Base-by-base conservation (phyloP, 2,329 filamentous ascomycete genomes). In the Pseudonectria buxi region DNA sequence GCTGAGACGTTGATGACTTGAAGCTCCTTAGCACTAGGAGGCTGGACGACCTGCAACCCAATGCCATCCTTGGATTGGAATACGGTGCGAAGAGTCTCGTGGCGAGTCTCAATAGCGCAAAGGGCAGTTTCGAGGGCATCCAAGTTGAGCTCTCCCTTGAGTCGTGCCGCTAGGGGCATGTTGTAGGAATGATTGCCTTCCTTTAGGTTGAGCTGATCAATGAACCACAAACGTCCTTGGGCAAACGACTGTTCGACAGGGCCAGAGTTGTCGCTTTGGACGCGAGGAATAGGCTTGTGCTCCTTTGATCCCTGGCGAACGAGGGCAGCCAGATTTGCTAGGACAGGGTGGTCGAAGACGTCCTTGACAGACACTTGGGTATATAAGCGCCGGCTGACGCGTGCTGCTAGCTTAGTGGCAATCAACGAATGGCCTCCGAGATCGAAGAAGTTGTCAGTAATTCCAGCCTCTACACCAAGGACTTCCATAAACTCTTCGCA, bases 371-470 rank as follows among this genome's bases (percentile, higher is more conserved):
- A 10, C 28, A 30, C 12, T 18, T 22, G 10, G 6, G 22, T 16
- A 10, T 18, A 14, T 4, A 18, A 12, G 5, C 12, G 15, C 14
- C 15, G 15, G 7, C 14, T 18, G 14, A 30, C 22, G 9, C 18
- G 18, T 10, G 15, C 22, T 10, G 48, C 45, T 2, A 47, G 30
- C 18, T 37, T 44, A 26, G 50, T 50, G 6, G 47, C 44, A 2
- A 26, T 32, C 11, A 50, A 36, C 2, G 50, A 53, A 26, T 53
- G 46, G 3, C 50, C 50, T 3, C 50, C 50, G 2, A 53, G 39
- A 6, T 31, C 33, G 31, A 53, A 51, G 33, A 53, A 53, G 28
- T 41, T 41, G 32, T 46, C 6, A 15, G 14, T 9, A 22, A 22
- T 9, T 22, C 18, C 18, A 22, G 18, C 18, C 18, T 22, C 18